Evolutionary conservation across 2,329 filamentous ascomycete genomes (phyloP).

Genomic region (Ophiostoma novo-ulmi): DNA sequence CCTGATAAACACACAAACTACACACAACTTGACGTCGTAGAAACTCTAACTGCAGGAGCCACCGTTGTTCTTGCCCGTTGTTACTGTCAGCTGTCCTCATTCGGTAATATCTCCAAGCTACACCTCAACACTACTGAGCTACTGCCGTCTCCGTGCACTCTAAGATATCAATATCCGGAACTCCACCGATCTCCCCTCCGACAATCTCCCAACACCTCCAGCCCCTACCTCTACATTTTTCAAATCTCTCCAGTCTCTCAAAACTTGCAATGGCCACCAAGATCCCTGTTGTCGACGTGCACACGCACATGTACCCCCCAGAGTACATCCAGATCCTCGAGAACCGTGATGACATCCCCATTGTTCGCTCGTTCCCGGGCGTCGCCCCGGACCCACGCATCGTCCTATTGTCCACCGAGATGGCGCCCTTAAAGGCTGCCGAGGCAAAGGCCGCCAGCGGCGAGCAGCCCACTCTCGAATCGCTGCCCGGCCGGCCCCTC

Average conservation of each 20-base stretch:
- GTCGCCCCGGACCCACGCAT: slow-evolving; percentile 53
- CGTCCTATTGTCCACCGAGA: slow-evolving; percentile 53
- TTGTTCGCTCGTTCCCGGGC: slow-evolving; percentile 59
- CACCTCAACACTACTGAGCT: background rate
- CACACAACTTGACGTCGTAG: background rate
- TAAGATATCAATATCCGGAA: background rate
- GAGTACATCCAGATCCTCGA: slow-evolving; percentile 58
- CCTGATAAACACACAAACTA: background rate
- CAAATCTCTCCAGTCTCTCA: no score
- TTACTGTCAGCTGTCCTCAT: background rate
- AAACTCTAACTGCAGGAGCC: background rate
- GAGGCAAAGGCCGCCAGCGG: slow-evolving; percentile 35
- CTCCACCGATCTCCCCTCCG: background rate
- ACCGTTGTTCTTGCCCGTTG: background rate
- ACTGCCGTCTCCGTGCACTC: background rate
- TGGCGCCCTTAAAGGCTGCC: slow-evolving; percentile 46
- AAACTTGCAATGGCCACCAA: background rate
- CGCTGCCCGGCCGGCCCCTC: slow-evolving; percentile 71
- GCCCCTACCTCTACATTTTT: background rate
- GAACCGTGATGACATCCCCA: slow-evolving; percentile 58
- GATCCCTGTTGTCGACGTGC: slow-evolving; percentile 54
- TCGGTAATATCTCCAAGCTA: background rate
- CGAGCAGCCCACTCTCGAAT: slow-evolving; percentile 44
- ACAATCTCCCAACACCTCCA: background rate
- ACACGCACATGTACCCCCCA: slow-evolving; percentile 66